These are phyloP conservation scores for Amaranthus hypochondriacus DNA, from an alignment of 148 eudicot species.

Conservation along the genomic window DNA sequence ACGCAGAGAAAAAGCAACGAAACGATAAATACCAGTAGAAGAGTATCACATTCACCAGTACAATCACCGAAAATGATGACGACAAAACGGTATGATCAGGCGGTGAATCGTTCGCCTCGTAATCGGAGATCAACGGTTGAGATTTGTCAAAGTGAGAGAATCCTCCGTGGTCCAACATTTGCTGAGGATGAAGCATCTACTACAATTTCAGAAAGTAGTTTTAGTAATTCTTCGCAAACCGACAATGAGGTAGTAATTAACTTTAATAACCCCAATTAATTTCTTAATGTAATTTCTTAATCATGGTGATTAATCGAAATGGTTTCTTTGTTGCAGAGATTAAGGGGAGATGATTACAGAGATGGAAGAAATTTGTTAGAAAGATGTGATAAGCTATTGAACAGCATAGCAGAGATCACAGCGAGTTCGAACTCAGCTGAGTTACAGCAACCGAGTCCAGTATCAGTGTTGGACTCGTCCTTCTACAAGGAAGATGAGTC, in stretches of 20 bases:
- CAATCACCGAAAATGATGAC: constrained; percentile 49
- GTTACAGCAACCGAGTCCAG: constrained; percentile 86
- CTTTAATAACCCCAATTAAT: too few relatives aligned
- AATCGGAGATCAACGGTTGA: too few relatives aligned
- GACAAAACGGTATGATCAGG: constrained; percentile 34
- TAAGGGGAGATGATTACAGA: constrained; percentile 56
- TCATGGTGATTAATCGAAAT: too few relatives aligned
- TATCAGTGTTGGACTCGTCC: constrained; percentile 90
- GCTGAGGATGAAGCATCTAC: too few relatives aligned
- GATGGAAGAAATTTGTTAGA: constrained; percentile 66
- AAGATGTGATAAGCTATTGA: constrained; percentile 73
- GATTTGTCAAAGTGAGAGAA: too few relatives aligned
- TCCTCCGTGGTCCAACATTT: too few relatives aligned
- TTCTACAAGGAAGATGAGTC: constrained; percentile 79
- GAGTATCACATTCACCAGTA: constrained; percentile 31
- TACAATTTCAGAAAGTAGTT: too few relatives aligned
- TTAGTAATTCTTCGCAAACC: too few relatives aligned
- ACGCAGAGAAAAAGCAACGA: constrained; percentile 38
- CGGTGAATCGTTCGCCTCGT: too few relatives aligned
- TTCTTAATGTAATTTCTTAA: too few relatives aligned
- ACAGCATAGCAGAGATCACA: constrained; percentile 77
- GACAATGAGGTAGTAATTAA: too few relatives aligned
- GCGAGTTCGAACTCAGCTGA: constrained; percentile 40
- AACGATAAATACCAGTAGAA: constrained; percentile 24
- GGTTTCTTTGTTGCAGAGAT: constrained; percentile 33